Conservation (phyloP, 2,329 filamentous ascomycete species). For the Phialophora expanda region DNA sequence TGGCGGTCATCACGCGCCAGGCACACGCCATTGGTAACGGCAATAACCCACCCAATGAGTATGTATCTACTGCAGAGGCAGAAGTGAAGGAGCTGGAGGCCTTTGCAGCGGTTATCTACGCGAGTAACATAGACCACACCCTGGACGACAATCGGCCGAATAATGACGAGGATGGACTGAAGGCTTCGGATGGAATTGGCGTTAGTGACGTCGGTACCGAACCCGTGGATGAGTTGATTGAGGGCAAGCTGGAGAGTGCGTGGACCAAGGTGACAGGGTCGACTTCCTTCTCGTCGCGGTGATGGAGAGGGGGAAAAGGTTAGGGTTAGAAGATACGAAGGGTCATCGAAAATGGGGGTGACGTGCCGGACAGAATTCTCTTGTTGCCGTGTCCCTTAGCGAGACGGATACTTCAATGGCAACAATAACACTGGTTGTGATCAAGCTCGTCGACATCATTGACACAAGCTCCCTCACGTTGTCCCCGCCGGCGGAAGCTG, state of each 20-base stretch:
- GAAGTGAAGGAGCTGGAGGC: constrained; percentile 55
- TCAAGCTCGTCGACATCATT: background rate
- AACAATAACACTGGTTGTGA: background rate
- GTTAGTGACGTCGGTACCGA: constrained; percentile 32
- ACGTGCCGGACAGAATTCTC: background rate
- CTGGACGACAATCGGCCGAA: constrained; percentile 31
- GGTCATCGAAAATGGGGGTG: background rate
- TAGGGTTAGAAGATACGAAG: background rate
- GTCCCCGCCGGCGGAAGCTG: constrained; percentile 1
- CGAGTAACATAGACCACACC: constrained; percentile 51
- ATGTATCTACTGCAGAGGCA: constrained; percentile 52
- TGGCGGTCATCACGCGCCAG: constrained; percentile 88
- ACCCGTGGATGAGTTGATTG: constrained; percentile 37
- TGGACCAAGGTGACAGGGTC: constrained; percentile 38
- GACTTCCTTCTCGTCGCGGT: constrained; percentile 28
- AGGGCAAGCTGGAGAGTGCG: constrained; percentile 39
- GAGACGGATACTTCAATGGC: background rate
- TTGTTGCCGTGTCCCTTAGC: background rate
- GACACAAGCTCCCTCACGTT: background rate
- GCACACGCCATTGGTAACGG: constrained; percentile 87
- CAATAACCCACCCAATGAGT: constrained; percentile 51
- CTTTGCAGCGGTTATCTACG: constrained; percentile 57
- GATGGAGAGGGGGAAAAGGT: constrained; percentile 3
- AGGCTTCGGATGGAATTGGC: constrained; percentile 29
- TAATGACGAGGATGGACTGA: constrained; percentile 27